Base-by-base conservation (phyloP, 2,329 filamentous ascomycete genomes). In the Ambrosiella xylebori region DNA sequence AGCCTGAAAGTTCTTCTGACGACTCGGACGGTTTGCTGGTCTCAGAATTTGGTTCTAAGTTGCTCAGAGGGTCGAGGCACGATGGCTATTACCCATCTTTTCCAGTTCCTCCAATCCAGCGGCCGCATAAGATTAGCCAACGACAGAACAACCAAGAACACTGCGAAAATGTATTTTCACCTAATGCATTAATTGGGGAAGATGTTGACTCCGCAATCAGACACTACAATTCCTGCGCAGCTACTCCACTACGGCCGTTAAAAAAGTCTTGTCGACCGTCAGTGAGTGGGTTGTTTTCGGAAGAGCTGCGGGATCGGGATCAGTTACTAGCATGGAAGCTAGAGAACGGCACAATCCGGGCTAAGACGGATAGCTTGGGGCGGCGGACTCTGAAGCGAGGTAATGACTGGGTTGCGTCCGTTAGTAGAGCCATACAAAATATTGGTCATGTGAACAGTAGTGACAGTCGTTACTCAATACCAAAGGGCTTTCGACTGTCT, bases 151-250 rank as follows among this genome's bases (percentile, higher is more conserved):
- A 27, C 27, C 27, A 27, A 5, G 27, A 27, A 27, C 27, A 27
- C 2, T 27, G 27, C 27, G 5, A 27, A 27, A 27, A 27, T 27
- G 27, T 27, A 27, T 27, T 3, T 27, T 27, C 27, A 27, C 27
- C 27, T 27, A 27, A 5, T 27, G 27, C 27, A 27, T 27, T 27
- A 27, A 27, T 27, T 27, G 27, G 27, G 3, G 27, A 27, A 27
- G 27, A 27, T 5, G 27, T 27, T 27, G 27, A 27, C 27, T 27
- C 27, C 27, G 27, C 27, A 27, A 27, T 15, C 52, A 56, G 57
- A 45, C 53, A 38, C 19, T 56, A 56, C 52, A 56, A 37, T 38
- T 56, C 57, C 44, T 55, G 53, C 54, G 53, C 53, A 49, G 56
- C 53, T 35, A 19, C 57, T 38, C 44, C 4, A 27, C 27, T 1